Base-by-base conservation (phyloP, 192 early-diverging fungal species). In the Backusella circina region DNA sequence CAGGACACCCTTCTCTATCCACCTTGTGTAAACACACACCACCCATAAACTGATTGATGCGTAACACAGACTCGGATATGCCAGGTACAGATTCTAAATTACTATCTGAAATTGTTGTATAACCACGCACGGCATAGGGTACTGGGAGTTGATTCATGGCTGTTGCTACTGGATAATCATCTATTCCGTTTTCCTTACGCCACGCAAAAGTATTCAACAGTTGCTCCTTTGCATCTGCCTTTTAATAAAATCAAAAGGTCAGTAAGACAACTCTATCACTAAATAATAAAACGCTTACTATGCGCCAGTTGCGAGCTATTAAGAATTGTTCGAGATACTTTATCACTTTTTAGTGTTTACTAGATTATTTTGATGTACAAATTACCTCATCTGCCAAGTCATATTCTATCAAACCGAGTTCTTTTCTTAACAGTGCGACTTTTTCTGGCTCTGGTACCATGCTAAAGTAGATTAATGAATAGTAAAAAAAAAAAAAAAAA, bases 1-100 rank as follows among this genome's bases (percentile, higher is more conserved):
- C 80, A 7, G 96, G 95, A 70, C 93, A 88, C 28, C 96, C 97
- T 21, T 90, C 84, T 78, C 92, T 96, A 88, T 99, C 97, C 72
- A 86, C 86, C 73, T 96, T 96, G 85, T 99, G 97, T 70, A 91
- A 85, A 82, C 86, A 84, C 47, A 86, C 87, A 51, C 92, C 92
- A 15, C 92, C 92, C 83, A 93, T 89, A 67, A 88, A 88, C 33
- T 77, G 83, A 74, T 87, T 84, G 32, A 92, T 84, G 33, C 88
- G 84, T 36, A 91, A 80, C 36, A 90, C 88, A 61, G 84, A 82
- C 23, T 92, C 91, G 13, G 88, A 86, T 5, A 91, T 82, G 44
- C 82, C 86, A 9, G 83, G 78, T 33, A 77, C 80, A 2, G 89
- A 77, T 39, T 85, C 87, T 26, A 92, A 81, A 75, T 93, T 93